Percentiles rank a stretch among this genome's conserved stretches.
phyloP scores from a whole-genome alignment of 495 filamentous ascomycete species.

The Usnea hakonensis region DNA sequence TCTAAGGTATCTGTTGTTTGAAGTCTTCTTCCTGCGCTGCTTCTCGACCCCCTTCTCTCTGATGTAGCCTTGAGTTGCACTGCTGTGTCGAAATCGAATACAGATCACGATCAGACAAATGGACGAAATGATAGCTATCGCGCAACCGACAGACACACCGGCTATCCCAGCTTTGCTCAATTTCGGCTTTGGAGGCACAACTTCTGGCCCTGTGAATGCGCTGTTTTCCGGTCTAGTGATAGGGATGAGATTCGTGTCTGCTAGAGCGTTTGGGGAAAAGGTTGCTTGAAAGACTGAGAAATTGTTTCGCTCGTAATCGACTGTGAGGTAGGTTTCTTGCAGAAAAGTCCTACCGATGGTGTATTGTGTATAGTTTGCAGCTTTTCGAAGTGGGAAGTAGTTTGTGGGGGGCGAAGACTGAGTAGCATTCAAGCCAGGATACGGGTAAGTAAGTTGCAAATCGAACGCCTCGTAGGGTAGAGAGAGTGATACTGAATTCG shows the following conservation, averaged over 20 bases:
- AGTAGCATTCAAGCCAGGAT: slow-evolving; percentile 28
- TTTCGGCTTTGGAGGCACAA: not conserved
- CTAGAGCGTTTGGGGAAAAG: slow-evolving; percentile 39
- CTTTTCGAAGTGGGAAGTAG: slow-evolving; percentile 57
- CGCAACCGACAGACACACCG: slow-evolving; percentile 7
- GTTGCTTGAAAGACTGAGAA: slow-evolving; percentile 51
- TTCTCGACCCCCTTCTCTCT: not conserved
- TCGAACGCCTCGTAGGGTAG: slow-evolving; percentile 59
- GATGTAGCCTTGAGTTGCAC: not conserved
- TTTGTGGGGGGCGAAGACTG: slow-evolving; percentile 28
- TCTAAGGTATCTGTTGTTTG: slow-evolving; percentile 1
- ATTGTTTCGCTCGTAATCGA: slow-evolving; percentile 53
- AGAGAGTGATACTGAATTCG: slow-evolving; percentile 49
- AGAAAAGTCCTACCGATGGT: slow-evolving; percentile 64
- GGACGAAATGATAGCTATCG: slow-evolving; percentile 5
- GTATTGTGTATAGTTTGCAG: slow-evolving; percentile 44
- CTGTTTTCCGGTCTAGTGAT: slow-evolving; percentile 42
- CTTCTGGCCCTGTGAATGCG: slow-evolving; percentile 32
- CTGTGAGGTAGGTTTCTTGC: slow-evolving; percentile 62
- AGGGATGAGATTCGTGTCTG: slow-evolving; percentile 40
- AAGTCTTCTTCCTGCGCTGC: not conserved
- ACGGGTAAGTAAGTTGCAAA: slow-evolving; percentile 49
- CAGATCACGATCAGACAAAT: slow-evolving; percentile 2
- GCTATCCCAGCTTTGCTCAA: slow-evolving; percentile 11
- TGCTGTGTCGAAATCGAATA: not conserved